Conservation (phyloP, 345 rosid species). For the Rhizophora apiculata region DNA sequence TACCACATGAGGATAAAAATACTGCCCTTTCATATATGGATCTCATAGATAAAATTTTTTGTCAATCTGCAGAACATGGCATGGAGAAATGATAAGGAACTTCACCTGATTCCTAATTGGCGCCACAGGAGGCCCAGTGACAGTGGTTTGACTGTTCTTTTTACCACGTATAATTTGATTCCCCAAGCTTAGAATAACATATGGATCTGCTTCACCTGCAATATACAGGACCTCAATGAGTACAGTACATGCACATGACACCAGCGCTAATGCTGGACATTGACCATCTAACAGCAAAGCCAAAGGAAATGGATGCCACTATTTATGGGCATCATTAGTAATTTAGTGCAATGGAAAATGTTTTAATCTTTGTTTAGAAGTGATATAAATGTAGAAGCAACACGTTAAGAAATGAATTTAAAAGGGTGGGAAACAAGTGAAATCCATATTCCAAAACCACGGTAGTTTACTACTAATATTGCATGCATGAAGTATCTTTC, state of each 20-base stretch:
- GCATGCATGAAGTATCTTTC: neutral
- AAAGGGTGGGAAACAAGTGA: too few relatives aligned
- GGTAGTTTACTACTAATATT: neutral
- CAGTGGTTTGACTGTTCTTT: conserved; percentile 96
- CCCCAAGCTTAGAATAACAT: conserved; percentile 74
- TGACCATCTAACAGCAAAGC: too few relatives aligned
- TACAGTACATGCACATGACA: neutral
- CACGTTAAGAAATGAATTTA: too few relatives aligned
- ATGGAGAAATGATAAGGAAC: conserved; percentile 17
- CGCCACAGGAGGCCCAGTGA: conserved; percentile 86
- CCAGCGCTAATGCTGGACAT: neutral
- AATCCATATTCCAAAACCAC: neutral
- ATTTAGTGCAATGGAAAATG: too few relatives aligned
- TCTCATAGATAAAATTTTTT: neutral
- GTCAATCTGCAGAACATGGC: conserved; percentile 13
- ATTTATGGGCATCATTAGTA: too few relatives aligned
- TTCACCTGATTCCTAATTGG: conserved; percentile 99
- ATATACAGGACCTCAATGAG: conserved; percentile 8
- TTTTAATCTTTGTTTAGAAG: neutral
- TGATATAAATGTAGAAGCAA: too few relatives aligned
- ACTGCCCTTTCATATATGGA: neutral
- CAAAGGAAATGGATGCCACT: too few relatives aligned
- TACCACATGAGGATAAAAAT: conserved; percentile 6
- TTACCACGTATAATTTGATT: conserved; percentile 89
- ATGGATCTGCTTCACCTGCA: conserved; percentile 95